Base-by-base conservation (phyloP, 2,329 filamentous ascomycete genomes). In the Daldinia sp. region DNA sequence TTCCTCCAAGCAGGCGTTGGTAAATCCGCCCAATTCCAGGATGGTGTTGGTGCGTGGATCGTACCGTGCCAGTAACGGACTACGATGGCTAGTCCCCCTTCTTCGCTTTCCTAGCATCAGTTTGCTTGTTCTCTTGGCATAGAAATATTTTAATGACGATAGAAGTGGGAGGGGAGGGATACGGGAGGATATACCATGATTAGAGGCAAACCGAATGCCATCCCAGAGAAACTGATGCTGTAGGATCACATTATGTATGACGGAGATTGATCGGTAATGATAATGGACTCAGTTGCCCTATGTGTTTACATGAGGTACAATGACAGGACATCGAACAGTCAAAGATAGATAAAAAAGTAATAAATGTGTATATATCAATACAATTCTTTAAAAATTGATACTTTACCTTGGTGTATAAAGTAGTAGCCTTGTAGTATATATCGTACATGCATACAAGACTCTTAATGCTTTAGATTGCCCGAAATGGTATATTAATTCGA, bases 31-130 rank as follows among this genome's bases (percentile, higher is more conserved):
- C n/a, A 76, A 41, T 78, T 76, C 59, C 64, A 69, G 37, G 72
- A 77, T 46, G 76, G 76, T 4, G 66, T 78, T 18, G 77, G 77
- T 15, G 75, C 74, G 42, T 78, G 75, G 75, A 75, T 78, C 42
- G 71, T 75, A 3, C 73, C 69, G 30, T 77, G 74, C 56, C 62
- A 74, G 54, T 75, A 67, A 62, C 37, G 5, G 6, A 35, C 33
- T 35, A 35, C 20, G 3, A 20, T 51, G 3, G 4, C 20, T 41
- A 18, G 46, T 30, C 15, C 18, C 9, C 33, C 6, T 39, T 6
- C n/a, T n/a, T 18, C 4, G 6, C 30, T 54, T 37, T 39, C 30
- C 23, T 39, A 28, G 20, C 37, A 56, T 41, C 23, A 37, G 18
- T 10, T 28, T 51, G 35, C 39, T 50, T 33, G 18, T 53, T 59